phyloP scores from a whole-genome alignment of 768 basidiomycete species.

The Termitomyces heimii region DNA sequence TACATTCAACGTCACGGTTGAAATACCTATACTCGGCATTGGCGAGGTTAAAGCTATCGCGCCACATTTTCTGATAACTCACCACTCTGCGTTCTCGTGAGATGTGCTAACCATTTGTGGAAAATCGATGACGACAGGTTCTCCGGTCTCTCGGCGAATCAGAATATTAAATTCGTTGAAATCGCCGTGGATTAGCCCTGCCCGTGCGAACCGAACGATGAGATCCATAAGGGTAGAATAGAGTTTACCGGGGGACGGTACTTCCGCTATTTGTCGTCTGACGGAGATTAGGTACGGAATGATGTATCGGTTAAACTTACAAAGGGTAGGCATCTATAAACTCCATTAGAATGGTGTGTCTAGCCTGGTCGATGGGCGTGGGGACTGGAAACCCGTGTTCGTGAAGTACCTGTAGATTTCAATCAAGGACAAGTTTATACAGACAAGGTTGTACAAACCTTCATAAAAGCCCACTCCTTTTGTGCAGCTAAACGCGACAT shows the following conservation, averaged over 20 bases:
- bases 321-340: conserved; percentile 92
- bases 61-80: conserved; percentile 17
- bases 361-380: conserved; percentile 85
- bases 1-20: conserved; percentile 96
- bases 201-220: conserved; percentile 88
- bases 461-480: conserved; percentile 99
- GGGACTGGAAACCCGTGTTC: conserved; percentile 94
- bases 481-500: conserved; percentile 95
- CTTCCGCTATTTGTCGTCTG: conserved; percentile 82
- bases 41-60: conserved; percentile 6
- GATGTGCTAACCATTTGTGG: conserved; percentile 99
- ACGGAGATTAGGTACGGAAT: conserved; percentile 5
- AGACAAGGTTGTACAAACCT: conserved; percentile 41
- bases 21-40: conserved; percentile 72
- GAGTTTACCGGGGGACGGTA: conserved; percentile 82
- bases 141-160: conserved; percentile 65
- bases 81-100: conserved; percentile 97
- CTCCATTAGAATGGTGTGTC: conserved; percentile 96
- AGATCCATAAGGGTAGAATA: conserved; percentile 94
- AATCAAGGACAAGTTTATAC: background rate
- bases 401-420: conserved; percentile 66
- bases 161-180: conserved; percentile 99
- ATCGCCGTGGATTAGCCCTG: conserved; percentile 97
- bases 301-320: conserved; percentile 38
- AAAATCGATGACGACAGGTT: conserved; percentile 95